Conservation (phyloP, 139 green algal species). For the Tetradesmus obliquus region DNA sequence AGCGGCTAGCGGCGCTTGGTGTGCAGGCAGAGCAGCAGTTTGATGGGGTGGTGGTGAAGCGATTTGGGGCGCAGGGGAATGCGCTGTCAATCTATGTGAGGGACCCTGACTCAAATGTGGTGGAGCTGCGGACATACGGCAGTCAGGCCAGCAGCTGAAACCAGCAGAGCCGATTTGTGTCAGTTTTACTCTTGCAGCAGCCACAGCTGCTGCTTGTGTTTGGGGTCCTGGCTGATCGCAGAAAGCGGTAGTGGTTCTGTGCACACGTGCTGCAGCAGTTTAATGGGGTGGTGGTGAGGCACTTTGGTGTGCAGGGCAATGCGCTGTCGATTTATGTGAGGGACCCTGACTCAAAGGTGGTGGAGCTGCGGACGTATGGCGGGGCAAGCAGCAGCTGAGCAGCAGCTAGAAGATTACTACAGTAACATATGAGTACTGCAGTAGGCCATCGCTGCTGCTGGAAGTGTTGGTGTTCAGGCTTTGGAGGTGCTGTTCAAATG, state of each 20-base stretch:
- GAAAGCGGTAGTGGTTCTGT: too few relatives aligned
- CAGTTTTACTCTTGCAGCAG: background rate
- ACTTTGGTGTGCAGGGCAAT: slow-evolving; percentile 41
- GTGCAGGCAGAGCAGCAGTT: slow-evolving; percentile 30
- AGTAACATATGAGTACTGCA: background rate
- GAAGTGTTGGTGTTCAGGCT: too few relatives aligned
- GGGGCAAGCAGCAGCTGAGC: background rate
- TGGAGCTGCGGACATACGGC: slow-evolving; percentile 36
- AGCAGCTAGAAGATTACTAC: background rate
- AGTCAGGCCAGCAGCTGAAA: background rate
- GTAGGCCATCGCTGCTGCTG: too few relatives aligned
- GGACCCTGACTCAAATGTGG: slow-evolving; percentile 15
- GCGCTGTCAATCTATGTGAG: slow-evolving; percentile 26
- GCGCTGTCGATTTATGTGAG: slow-evolving; percentile 21
- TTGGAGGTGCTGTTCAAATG: too few relatives aligned
- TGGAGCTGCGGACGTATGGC: slow-evolving; percentile 40
- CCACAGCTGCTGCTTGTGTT: background rate
- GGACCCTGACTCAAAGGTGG: slow-evolving; percentile 13
- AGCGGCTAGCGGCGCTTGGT: slow-evolving; percentile 19
- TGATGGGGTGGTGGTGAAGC: slow-evolving; percentile 23
- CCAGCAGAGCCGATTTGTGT: background rate
- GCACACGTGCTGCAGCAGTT: slow-evolving; percentile 7
- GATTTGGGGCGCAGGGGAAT: slow-evolving; percentile 41
- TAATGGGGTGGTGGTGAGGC: slow-evolving; percentile 19
- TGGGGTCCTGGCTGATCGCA: background rate